Evolutionary conservation across 495 filamentous ascomycete species (phyloP).

Genomic region (Talaromyces ruber): DNA sequence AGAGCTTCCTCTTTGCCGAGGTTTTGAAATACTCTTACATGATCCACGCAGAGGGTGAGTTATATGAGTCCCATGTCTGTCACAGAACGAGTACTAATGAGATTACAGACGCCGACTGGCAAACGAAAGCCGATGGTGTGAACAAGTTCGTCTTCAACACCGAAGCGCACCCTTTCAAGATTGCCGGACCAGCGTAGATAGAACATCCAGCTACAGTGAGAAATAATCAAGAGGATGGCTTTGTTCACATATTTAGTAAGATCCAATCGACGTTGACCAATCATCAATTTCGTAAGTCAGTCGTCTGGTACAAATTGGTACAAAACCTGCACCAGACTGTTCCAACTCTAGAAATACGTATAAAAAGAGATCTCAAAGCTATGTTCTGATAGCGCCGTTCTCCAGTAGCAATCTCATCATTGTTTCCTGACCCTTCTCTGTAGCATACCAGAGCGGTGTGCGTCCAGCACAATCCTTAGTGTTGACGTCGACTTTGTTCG

Average conservation of each 20-base stretch:
- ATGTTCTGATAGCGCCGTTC: neutral
- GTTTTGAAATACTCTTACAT: conserved; percentile 81
- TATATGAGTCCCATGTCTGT: neutral
- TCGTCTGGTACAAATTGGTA: no score
- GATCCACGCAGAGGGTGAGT: conserved; percentile 43
- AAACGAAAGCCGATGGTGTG: conserved; percentile 41
- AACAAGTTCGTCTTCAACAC: conserved; percentile 67
- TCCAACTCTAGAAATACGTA: no score
- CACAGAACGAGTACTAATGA: neutral
- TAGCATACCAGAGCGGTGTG: conserved; percentile 17
- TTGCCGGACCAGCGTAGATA: conserved; percentile 22
- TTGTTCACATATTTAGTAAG: neutral
- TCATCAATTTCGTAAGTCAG: no score
- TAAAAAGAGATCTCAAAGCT: no score
- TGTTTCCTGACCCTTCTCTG: conserved; percentile 20
- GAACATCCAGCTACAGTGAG: neutral
- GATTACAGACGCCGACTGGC: conserved; percentile 41
- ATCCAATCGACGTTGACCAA: no score
- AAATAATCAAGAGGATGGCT: neutral
- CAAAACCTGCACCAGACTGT: no score
- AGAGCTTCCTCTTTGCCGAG: conserved; percentile 89
- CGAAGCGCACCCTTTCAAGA: conserved; percentile 61
- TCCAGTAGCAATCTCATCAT: conserved; percentile 10
- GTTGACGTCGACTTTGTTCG: conserved; percentile 9
- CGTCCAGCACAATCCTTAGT: conserved; percentile 10